These are phyloP conservation scores for Colletotrichum sp. DNA, from an alignment of 2,329 filamentous ascomycete genomes.

Conservation along the genomic window DNA sequence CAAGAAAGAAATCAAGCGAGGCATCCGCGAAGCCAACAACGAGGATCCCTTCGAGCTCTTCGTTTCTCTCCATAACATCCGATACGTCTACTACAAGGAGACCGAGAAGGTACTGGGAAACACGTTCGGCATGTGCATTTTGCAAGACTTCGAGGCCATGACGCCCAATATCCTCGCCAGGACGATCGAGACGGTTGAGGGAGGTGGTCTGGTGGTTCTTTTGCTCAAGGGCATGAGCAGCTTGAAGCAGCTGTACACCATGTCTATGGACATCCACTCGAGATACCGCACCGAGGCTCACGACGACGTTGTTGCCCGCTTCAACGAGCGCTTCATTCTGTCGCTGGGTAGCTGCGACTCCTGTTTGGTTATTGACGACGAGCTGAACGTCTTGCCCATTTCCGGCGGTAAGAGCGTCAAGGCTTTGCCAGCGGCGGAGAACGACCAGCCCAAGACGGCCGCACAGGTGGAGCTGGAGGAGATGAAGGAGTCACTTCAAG, in stretches of 20 bases:
- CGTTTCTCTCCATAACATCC: constrained; percentile 93
- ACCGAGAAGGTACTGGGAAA: constrained; percentile 98
- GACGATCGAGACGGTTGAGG: constrained; percentile 97
- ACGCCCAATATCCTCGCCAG: constrained; percentile 96
- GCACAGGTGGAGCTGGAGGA: constrained; percentile 78
- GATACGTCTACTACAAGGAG: constrained; percentile 99
- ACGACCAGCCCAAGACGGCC: constrained; percentile 74
- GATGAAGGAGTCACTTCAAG: constrained; percentile 86
- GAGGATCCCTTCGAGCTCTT: constrained; percentile 98
- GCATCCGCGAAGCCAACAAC: constrained; percentile 87
- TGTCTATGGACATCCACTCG: constrained; percentile 98
- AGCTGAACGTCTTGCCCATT: constrained; percentile 95
- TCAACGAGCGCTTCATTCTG: constrained; percentile 97
- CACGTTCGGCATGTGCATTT: constrained; percentile 97
- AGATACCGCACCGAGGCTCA: constrained; percentile 96
- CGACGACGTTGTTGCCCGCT: constrained; percentile 90
- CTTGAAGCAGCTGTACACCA: constrained; percentile 93
- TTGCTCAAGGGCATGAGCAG: constrained; percentile 96
- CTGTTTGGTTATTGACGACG: constrained; percentile 95
- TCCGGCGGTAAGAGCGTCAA: constrained; percentile 93
- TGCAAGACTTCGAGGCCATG: constrained; percentile 97
- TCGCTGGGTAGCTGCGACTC: constrained; percentile 94
- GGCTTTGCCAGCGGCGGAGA: constrained; percentile 76
- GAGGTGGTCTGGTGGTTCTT: constrained; percentile 88
- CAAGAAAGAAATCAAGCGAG: constrained; percentile 96